Percentiles rank a stretch among this genome's conserved stretches.
Evolutionary conservation across 768 basidiomycete genomes (phyloP).

Genomic region (Kwoniella bestiolae): DNA sequence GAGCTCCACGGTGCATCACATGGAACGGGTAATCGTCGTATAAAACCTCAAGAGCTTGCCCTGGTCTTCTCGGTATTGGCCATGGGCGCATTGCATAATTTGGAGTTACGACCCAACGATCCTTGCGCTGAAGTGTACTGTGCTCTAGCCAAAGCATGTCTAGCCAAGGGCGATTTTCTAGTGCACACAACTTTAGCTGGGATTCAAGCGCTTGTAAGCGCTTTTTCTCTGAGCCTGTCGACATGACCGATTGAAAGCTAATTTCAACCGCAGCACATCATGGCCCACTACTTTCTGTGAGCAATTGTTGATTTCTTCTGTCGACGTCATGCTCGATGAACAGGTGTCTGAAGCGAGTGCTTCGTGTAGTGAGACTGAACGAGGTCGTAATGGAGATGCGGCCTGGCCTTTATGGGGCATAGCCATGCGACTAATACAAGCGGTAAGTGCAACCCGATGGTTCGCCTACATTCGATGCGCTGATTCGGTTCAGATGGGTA

Average conservation of each 20-base stretch:
- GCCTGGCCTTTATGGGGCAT: conserved; percentile 42
- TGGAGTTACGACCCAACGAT: conserved; percentile 25
- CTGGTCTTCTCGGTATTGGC: conserved; percentile 23
- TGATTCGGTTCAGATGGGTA: conserved; percentile 15
- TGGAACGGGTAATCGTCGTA: conserved; percentile 4
- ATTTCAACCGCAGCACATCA: neutral
- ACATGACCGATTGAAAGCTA: neutral
- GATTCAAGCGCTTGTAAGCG: conserved; percentile 28
- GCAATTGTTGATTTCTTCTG: neutral
- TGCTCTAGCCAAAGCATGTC: conserved; percentile 15
- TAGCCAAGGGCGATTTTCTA: conserved; percentile 28
- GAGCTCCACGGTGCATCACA: conserved; percentile 6
- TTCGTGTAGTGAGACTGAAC: conserved; percentile 21
- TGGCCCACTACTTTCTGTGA: conserved; percentile 15
- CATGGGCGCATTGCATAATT: conserved; percentile 25
- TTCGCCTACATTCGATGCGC: neutral
- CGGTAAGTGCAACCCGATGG: conserved; percentile 9
- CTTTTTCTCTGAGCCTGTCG: neutral
- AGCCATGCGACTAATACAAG: conserved; percentile 24
- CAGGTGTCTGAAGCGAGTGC: neutral
- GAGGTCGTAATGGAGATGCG: conserved; percentile 32
- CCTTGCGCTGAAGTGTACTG: conserved; percentile 12
- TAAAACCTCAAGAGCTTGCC: conserved; percentile 19
- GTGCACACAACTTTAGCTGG: conserved; percentile 27
- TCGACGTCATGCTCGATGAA: neutral